These are phyloP conservation scores for Phlegmacium glaucopus DNA, from an alignment of 768 basidiomycete species.

Conservation along the genomic window DNA sequence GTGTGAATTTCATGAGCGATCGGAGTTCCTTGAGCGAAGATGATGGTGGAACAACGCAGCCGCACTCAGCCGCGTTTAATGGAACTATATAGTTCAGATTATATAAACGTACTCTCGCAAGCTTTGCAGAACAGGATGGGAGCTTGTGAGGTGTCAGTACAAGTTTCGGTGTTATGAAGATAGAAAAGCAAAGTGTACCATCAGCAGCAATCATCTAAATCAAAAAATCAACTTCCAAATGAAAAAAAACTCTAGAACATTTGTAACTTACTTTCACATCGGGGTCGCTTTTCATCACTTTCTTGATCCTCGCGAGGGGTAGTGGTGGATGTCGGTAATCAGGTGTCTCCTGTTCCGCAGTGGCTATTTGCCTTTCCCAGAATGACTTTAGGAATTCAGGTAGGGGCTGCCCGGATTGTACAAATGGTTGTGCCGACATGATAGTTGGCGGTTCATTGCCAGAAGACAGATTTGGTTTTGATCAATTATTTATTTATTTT, in stretches of 20 bases:
- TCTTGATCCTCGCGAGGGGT: slow-evolving; percentile 95
- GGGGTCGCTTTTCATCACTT: slow-evolving; percentile 98
- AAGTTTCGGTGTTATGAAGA: slow-evolving; percentile 9
- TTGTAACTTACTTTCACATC: slow-evolving; percentile 78
- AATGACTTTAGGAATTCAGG: slow-evolving; percentile 83
- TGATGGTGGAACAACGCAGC: not conserved
- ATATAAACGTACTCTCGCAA: slow-evolving; percentile 80
- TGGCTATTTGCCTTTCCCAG: slow-evolving; percentile 87
- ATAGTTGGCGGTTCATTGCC: not conserved
- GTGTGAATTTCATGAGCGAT: not conserved
- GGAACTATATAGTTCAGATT: not conserved
- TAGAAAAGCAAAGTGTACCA: slow-evolving; percentile 40
- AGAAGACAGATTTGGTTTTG: no score
- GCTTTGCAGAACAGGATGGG: slow-evolving; percentile 97
- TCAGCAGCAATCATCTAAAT: slow-evolving; percentile 98
- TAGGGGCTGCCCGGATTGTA: slow-evolving; percentile 82
- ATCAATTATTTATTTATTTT: no score
- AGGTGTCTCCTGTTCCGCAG: slow-evolving; percentile 83
- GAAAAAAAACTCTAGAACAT: slow-evolving; percentile 2
- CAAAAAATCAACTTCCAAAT: slow-evolving; percentile 7
- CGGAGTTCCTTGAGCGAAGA: not conserved
- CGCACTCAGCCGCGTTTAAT: no score
- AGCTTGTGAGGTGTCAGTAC: slow-evolving; percentile 40
- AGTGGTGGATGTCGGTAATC: slow-evolving; percentile 87
- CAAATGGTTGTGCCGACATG: slow-evolving; percentile 53